Conservation (phyloP, 2,329 filamentous ascomycete species). For the Furcasterigmium sp. region DNA sequence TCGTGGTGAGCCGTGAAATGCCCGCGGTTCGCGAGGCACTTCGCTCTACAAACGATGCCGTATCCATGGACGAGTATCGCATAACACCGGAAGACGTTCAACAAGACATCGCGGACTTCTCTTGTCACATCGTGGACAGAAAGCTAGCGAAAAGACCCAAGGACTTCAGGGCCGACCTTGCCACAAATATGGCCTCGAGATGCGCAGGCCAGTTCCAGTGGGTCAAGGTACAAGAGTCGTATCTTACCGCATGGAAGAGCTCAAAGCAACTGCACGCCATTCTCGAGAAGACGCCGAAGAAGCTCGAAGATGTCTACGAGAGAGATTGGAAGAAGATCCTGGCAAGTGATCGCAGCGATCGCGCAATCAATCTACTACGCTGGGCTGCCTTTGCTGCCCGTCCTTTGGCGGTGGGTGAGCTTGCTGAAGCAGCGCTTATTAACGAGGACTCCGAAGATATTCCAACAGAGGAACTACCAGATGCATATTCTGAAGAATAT, state of each 20-base stretch:
- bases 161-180: constrained; percentile 9
- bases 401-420: constrained; percentile 15
- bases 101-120: constrained; percentile 16
- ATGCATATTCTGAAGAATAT: constrained; percentile 21
- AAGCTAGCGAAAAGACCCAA: constrained; percentile 20
- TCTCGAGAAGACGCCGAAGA: constrained; percentile 18
- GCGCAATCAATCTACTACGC: constrained; percentile 21
- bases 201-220: constrained; percentile 26
- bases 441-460: constrained; percentile 12
- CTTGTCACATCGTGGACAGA: constrained; percentile 18
- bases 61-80: constrained; percentile 7
- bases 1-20: constrained; percentile 20
- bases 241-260: constrained; percentile 18
- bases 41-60: background rate
- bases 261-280: constrained; percentile 18
- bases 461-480: constrained; percentile 17
- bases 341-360: background rate
- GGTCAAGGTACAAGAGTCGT: constrained; percentile 21
- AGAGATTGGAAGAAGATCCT: constrained; percentile 21
- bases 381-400: constrained; percentile 19
- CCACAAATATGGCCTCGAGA: constrained; percentile 15
- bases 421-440: constrained; percentile 19
- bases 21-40: constrained; percentile 16
- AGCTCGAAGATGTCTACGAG: constrained; percentile 23
- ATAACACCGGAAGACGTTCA: constrained; percentile 16